These are phyloP conservation scores for Phytophthora podocarpi DNA, from an alignment of 352 stramenopile species.

Conservation along the genomic window DNA sequence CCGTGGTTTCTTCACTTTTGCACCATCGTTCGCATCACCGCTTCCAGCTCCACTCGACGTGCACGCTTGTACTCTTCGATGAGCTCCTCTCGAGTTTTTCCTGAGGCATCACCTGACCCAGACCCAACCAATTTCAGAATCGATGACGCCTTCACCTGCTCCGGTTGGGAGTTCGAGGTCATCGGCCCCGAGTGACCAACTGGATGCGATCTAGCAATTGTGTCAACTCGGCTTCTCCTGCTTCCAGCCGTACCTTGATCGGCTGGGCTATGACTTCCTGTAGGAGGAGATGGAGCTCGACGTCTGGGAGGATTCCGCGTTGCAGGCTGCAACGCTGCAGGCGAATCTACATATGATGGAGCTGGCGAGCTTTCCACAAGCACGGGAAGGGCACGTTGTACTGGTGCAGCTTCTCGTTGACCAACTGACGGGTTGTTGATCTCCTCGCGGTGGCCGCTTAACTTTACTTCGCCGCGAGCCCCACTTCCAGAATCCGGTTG, in stretches of 20 bases:
- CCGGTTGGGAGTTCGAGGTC: conserved; percentile 1
- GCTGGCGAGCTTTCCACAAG: conserved; percentile 6
- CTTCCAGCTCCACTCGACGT: conserved; percentile 63
- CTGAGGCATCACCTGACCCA: conserved; percentile 27
- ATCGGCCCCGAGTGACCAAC: neutral
- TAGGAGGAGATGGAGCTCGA: conserved; percentile 12
- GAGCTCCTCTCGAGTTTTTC: conserved; percentile 59
- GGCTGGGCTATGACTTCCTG: conserved; percentile 10
- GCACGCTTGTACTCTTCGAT: conserved; percentile 72
- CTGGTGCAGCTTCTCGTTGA: neutral
- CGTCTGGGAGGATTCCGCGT: neutral
- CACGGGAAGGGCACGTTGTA: conserved; percentile 12
- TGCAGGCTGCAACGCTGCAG: neutral
- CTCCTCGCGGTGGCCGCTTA: neutral
- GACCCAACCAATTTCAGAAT: conserved; percentile 64
- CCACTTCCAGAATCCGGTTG: neutral
- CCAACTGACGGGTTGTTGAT: neutral
- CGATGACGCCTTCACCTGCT: conserved; percentile 41
- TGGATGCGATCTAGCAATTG: conserved; percentile 8
- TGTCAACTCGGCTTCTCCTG: conserved; percentile 14
- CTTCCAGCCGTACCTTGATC: conserved; percentile 4
- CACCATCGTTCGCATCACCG: conserved; percentile 72
- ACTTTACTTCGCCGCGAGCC: neutral
- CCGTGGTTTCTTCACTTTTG: conserved; percentile 37
- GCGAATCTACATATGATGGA: neutral